Conservation (phyloP, 805 yeast genomes). For the Cyberlindnera saturnus region DNA sequence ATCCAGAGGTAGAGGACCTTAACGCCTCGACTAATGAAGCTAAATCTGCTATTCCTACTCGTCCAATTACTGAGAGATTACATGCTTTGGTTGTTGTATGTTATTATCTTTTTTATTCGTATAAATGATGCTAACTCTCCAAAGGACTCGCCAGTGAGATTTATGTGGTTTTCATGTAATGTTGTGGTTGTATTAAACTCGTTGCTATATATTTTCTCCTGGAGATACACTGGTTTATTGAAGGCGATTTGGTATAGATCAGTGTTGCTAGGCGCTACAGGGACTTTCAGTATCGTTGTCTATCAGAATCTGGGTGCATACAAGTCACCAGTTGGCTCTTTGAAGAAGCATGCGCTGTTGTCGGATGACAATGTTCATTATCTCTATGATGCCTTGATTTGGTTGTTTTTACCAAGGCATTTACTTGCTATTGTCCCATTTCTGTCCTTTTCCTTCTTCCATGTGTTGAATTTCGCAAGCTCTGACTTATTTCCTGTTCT, state of each 20-base stretch:
- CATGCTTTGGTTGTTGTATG: too few relatives aligned
- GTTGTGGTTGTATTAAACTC: conserved; percentile 37
- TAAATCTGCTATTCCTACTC: too few relatives aligned
- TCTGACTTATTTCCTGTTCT: conserved; percentile 61
- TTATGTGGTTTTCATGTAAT: conserved; percentile 72
- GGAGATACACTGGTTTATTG: conserved; percentile 27
- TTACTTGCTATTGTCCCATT: conserved; percentile 64
- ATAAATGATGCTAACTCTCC: background rate
- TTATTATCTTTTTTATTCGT: too few relatives aligned
- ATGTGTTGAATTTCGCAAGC: conserved; percentile 65
- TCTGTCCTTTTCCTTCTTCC: conserved; percentile 74
- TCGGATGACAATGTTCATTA: conserved; percentile 73
- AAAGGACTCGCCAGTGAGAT: conserved; percentile 40
- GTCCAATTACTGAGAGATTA: too few relatives aligned
- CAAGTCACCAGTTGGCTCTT: conserved; percentile 20
- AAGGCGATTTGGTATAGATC: conserved; percentile 47
- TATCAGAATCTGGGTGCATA: conserved; percentile 43
- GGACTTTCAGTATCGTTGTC: conserved; percentile 71
- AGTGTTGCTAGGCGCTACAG: conserved; percentile 57
- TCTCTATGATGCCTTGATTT: conserved; percentile 47
- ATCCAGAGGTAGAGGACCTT: too few relatives aligned
- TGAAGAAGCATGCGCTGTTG: conserved; percentile 27
- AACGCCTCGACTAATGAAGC: too few relatives aligned
- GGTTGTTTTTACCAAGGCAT: conserved; percentile 53
- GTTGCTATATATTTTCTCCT: conserved; percentile 32